These are phyloP conservation scores for Pythium guiyangense DNA, from an alignment of 352 stramenopile genomes.

Conservation along the genomic window DNA sequence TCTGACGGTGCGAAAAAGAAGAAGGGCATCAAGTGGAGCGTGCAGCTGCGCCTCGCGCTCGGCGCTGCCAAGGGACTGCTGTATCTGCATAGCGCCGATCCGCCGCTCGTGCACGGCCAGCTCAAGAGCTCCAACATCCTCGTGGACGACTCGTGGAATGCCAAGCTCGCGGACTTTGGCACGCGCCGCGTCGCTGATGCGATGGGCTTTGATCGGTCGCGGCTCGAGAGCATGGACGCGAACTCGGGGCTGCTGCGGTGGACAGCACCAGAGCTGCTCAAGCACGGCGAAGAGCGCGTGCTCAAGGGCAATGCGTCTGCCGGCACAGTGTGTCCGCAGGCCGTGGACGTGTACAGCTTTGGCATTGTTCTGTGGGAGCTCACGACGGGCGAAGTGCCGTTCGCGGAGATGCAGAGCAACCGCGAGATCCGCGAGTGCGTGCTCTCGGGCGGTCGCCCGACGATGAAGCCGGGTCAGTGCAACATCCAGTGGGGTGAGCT, in stretches of 20 bases:
- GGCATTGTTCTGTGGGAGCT: slow-evolving; percentile 88
- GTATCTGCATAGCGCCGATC: slow-evolving; percentile 82
- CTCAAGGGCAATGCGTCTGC: slow-evolving; percentile 32
- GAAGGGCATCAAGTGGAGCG: slow-evolving; percentile 76
- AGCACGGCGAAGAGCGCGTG: slow-evolving; percentile 68
- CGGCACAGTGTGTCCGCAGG: slow-evolving; percentile 41
- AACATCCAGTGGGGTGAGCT: slow-evolving; percentile 84
- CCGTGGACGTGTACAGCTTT: slow-evolving; percentile 86
- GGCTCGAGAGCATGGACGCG: slow-evolving; percentile 52
- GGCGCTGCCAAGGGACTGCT: slow-evolving; percentile 73
- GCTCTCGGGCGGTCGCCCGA: slow-evolving; percentile 62
- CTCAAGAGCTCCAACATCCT: slow-evolving; percentile 89
- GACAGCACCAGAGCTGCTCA: slow-evolving; percentile 77
- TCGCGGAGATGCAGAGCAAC: slow-evolving; percentile 59
- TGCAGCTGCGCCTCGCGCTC: slow-evolving; percentile 75
- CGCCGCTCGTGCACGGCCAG: slow-evolving; percentile 79
- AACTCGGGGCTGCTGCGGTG: slow-evolving; percentile 60
- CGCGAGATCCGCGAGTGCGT: slow-evolving; percentile 74
- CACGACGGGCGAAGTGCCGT: slow-evolving; percentile 77
- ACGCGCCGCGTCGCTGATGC: slow-evolving; percentile 75
- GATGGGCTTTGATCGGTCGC: slow-evolving; percentile 65
- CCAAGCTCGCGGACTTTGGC: slow-evolving; percentile 85
- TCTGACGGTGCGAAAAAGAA: slow-evolving; percentile 31
- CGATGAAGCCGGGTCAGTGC: slow-evolving; percentile 72
- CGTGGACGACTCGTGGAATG: slow-evolving; percentile 87